Evolutionary conservation across 495 filamentous ascomycete genomes (phyloP).

Genomic region (Penicillium goetzii): DNA sequence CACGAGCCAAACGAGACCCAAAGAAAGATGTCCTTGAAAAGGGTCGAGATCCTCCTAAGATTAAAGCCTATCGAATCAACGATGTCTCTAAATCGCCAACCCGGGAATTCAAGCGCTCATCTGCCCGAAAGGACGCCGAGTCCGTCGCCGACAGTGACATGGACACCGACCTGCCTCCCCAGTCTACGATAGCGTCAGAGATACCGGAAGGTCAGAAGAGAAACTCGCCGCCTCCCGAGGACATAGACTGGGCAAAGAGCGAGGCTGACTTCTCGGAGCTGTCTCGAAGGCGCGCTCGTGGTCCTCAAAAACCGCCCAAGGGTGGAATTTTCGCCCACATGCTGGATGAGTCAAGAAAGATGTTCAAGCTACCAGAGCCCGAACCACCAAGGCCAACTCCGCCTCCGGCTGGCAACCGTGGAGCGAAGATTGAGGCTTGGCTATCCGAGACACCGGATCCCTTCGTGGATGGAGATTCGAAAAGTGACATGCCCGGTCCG

Average conservation of each 20-base stretch:
- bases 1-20: constrained; percentile 26
- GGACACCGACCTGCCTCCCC: constrained; percentile 24
- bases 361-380: constrained; percentile 58
- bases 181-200: constrained; percentile 26
- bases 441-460: constrained; percentile 73
- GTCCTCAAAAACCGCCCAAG: constrained; percentile 45
- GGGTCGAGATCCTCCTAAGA: constrained; percentile 17
- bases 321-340: constrained; percentile 54
- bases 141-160: constrained; percentile 31
- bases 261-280: constrained; percentile 52
- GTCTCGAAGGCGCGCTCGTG: constrained; percentile 45
- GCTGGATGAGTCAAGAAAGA: constrained; percentile 55
- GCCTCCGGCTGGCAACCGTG: constrained; percentile 36
- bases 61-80: constrained; percentile 11
- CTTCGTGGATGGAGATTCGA: constrained; percentile 58
- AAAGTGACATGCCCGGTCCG: constrained; percentile 50
- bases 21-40: constrained; percentile 30
- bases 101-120: constrained; percentile 22
- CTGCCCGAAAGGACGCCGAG: constrained; percentile 22
- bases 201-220: constrained; percentile 31
- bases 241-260: constrained; percentile 47
- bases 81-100: constrained; percentile 11
- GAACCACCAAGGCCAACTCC: constrained; percentile 52
- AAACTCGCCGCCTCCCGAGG: constrained; percentile 36
- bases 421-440: constrained; percentile 75